Evolutionary conservation across 306 rosid species (phyloP).

Genomic region (Prosopis cineraria): DNA sequence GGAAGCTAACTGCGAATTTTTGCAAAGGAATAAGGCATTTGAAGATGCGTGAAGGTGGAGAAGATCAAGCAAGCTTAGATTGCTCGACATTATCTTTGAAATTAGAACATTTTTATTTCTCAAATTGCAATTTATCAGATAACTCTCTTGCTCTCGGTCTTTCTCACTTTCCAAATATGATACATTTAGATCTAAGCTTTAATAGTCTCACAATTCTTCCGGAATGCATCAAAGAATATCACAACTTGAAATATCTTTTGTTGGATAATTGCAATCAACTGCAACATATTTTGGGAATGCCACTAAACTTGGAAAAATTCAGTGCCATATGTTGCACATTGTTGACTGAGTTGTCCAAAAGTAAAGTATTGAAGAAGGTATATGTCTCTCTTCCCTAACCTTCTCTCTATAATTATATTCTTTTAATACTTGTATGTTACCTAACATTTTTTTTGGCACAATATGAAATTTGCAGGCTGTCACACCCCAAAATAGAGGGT

Average conservation of each 20-base stretch:
- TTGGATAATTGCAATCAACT: background rate
- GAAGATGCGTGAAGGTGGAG: background rate
- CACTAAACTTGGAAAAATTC: background rate
- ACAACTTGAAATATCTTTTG: background rate
- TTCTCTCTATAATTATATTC: background rate
- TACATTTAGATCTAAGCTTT: background rate
- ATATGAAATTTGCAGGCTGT: background rate
- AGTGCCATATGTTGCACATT: background rate
- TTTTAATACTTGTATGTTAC: background rate
- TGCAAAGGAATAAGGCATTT: background rate
- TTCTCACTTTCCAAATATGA: background rate
- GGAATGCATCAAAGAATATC: slow-evolving; percentile 18
- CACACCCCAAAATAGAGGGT: no score
- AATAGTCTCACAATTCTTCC: background rate
- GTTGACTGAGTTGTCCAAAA: background rate
- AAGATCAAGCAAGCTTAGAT: background rate
- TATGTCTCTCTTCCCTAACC: background rate
- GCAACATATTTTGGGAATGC: background rate
- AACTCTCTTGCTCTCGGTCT: background rate
- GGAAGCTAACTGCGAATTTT: background rate
- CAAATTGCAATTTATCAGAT: background rate
- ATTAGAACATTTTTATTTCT: background rate
- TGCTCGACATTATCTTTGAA: background rate
- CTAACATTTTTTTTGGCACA: background rate
- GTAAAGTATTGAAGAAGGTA: background rate